A percentile compares a stretch with the other conserved stretches of the same genome.
Evolutionary conservation across 2,329 filamentous ascomycete genomes (phyloP).

Genomic region (Monilinia laxa): DNA sequence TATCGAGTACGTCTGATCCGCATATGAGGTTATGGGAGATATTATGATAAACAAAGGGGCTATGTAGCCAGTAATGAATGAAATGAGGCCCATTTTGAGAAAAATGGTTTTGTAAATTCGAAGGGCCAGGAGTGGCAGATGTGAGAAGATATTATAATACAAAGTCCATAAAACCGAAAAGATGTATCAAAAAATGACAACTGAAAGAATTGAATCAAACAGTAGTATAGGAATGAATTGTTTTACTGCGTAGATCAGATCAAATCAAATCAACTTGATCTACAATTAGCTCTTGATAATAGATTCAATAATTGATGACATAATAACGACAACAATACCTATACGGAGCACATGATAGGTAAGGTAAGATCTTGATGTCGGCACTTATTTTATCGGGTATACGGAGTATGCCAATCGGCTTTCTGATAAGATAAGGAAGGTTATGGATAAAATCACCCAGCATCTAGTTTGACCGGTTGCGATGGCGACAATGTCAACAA

Average conservation of each 20-base stretch:
- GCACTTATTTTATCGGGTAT: constrained; percentile 2
- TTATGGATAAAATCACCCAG: neutral
- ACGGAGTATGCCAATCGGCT: neutral
- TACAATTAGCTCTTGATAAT: constrained; percentile 4
- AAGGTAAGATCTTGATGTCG: neutral
- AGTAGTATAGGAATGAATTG: neutral
- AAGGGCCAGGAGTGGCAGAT: constrained; percentile 19
- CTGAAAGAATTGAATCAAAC: constrained; percentile 2
- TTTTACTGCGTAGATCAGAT: no score
- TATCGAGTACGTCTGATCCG: constrained; percentile 66
- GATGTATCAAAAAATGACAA: neutral
- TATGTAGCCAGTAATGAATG: constrained; percentile 52
- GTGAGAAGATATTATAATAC: constrained; percentile 12
- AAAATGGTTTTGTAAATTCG: neutral
- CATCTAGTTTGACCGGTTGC: constrained; percentile 1
- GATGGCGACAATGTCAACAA: constrained; percentile 16
- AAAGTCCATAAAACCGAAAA: constrained; percentile 12
- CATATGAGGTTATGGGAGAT: constrained; percentile 64
- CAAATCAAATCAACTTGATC: no score
- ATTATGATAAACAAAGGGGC: constrained; percentile 63
- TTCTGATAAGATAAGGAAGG: constrained; percentile 8
- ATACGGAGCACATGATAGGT: no score
- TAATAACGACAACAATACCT: neutral
- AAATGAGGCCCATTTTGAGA: constrained; percentile 37
- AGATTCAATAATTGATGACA: constrained; percentile 15